Evolutionary conservation across 2,329 filamentous ascomycete species (phyloP).

Genomic region (Diplodia mutila): DNA sequence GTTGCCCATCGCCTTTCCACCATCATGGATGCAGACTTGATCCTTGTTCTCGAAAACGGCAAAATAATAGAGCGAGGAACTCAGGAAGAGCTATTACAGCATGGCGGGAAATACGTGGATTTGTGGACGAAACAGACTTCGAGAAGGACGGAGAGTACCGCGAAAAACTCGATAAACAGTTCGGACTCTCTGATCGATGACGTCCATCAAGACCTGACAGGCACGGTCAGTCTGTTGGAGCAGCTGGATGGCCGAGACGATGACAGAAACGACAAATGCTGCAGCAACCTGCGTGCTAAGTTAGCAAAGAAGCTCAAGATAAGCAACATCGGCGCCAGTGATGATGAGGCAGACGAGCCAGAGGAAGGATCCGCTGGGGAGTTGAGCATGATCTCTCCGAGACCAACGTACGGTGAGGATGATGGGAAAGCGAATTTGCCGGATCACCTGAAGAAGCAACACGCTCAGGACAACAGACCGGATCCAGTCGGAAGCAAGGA

Average conservation of each 20-base stretch:
- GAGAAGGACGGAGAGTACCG: conserved; percentile 18
- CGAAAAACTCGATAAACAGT: conserved; percentile 11
- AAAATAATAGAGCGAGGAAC: conserved; percentile 76
- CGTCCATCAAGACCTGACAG: not conserved
- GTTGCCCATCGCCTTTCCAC: conserved; percentile 81
- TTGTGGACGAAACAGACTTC: conserved; percentile 86
- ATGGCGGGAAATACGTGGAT: conserved; percentile 73
- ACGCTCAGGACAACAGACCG: not conserved
- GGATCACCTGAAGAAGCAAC: not conserved
- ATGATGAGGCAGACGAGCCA: not conserved
- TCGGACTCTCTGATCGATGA: conserved; percentile 2
- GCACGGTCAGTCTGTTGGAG: conserved; percentile 1
- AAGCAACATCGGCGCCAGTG: not conserved
- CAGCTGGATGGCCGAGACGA: conserved; percentile 11
- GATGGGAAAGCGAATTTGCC: not conserved
- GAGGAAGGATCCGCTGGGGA: not conserved
- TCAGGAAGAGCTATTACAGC: conserved; percentile 73
- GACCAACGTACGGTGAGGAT: not conserved
- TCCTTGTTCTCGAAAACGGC: conserved; percentile 78
- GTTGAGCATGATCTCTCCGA: not conserved
- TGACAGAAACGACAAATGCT: not conserved
- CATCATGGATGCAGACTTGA: conserved; percentile 84
- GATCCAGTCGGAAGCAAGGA: not conserved
- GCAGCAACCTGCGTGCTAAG: not conserved
- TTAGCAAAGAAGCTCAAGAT: not conserved